Evolutionary conservation across 2,329 filamentous ascomycete species (phyloP).

Genomic region (Ophiostoma novo-ulmi): DNA sequence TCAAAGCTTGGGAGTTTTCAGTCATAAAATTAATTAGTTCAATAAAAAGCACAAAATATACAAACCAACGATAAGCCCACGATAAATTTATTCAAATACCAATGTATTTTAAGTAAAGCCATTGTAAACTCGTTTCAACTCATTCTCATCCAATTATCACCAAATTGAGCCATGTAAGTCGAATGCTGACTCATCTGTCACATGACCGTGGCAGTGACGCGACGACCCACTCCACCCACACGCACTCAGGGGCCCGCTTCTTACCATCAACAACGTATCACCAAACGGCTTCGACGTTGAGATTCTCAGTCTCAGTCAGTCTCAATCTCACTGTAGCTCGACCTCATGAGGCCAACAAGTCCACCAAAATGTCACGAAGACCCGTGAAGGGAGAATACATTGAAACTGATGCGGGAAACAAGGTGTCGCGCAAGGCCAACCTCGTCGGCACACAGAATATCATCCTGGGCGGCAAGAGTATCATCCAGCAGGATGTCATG

Average conservation of each 20-base stretch:
- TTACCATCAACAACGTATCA: neutral
- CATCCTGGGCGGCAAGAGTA: slow-evolving; percentile 90
- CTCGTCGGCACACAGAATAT: slow-evolving; percentile 97
- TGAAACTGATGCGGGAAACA: slow-evolving; percentile 97
- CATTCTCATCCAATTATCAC: neutral
- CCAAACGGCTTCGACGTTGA: neutral
- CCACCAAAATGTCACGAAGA: slow-evolving; percentile 62
- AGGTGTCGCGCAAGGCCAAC: slow-evolving; percentile 85
- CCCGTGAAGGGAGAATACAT: slow-evolving; percentile 88
- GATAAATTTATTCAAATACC: too few species aligned
- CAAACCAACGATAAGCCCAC: too few species aligned
- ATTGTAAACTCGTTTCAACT: too few species aligned
- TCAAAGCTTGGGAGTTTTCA: too few species aligned
- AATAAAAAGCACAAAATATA: too few species aligned
- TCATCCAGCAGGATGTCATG: slow-evolving; percentile 91
- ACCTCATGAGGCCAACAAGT: slow-evolving; percentile 16
- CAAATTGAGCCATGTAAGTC: neutral
- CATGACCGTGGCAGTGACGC: neutral
- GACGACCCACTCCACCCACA: neutral
- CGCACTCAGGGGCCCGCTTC: slow-evolving; percentile 3
- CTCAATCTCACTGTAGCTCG: neutral
- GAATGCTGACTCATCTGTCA: neutral
- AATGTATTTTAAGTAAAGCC: too few species aligned
- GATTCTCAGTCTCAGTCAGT: neutral
- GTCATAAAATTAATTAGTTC: too few species aligned